Evolutionary conservation across 2,329 filamentous ascomycete species (phyloP).

Genomic region (Ophiognomonia clavigignenti-juglandacearum): DNA sequence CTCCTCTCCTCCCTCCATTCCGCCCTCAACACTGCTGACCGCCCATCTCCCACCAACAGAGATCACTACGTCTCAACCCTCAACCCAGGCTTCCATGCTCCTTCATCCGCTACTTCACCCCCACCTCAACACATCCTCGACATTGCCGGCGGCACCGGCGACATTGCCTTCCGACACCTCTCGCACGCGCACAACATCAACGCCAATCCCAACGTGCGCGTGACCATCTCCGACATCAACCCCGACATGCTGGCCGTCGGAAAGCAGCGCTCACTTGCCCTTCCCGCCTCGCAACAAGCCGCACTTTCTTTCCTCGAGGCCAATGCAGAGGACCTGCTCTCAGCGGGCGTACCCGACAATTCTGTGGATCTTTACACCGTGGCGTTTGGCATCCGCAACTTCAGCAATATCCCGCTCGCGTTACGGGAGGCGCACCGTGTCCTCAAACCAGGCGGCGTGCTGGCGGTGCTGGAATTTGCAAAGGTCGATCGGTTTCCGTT

Average conservation of each 20-base stretch:
- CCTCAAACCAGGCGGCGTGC: slow-evolving; percentile 89
- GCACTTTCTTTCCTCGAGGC: slow-evolving; percentile 76
- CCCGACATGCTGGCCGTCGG: slow-evolving; percentile 44
- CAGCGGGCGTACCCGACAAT: slow-evolving; percentile 53
- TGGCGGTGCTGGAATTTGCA: slow-evolving; percentile 93
- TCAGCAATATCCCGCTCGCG: slow-evolving; percentile 83
- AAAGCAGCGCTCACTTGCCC: slow-evolving; percentile 34
- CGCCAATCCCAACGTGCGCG: slow-evolving; percentile 49
- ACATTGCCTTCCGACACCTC: slow-evolving; percentile 95
- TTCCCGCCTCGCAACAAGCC: slow-evolving; percentile 24
- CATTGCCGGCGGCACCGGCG: slow-evolving; percentile 92
- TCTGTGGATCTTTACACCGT: slow-evolving; percentile 96
- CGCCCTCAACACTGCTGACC: not conserved
- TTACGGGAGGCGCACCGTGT: slow-evolving; percentile 81
- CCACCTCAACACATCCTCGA: slow-evolving; percentile 74
- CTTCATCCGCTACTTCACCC: slow-evolving; percentile 35
- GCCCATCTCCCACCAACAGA: slow-evolving; percentile 27
- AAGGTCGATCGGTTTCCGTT: slow-evolving; percentile 71
- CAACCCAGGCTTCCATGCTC: slow-evolving; percentile 66
- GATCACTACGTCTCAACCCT: slow-evolving; percentile 92
- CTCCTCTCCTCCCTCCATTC: not conserved
- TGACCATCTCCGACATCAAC: slow-evolving; percentile 40
- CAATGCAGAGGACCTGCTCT: slow-evolving; percentile 74
- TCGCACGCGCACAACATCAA: slow-evolving; percentile 80
- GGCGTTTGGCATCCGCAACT: slow-evolving; percentile 95